Conservation (phyloP, 202 grass and related monocot species). For the Bolboschoenoplectus hybrid region DNA sequence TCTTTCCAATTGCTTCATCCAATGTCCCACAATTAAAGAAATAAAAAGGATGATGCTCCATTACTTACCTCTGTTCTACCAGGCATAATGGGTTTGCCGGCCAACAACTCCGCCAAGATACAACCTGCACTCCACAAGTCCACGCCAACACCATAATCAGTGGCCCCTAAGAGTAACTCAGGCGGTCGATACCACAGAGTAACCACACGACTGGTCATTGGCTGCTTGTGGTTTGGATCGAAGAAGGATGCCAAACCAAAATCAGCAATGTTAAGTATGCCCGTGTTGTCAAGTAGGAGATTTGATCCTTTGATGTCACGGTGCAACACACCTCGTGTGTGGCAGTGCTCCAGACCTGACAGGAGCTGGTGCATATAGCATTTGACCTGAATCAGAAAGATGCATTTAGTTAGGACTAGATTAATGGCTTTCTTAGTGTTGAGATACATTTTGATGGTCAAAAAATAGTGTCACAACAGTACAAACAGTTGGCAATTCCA, state of each 20-base stretch:
- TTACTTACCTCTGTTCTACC: slow-evolving; percentile 80
- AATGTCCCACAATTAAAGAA: not conserved
- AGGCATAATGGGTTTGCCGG: slow-evolving; percentile 91
- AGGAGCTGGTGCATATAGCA: slow-evolving; percentile 82
- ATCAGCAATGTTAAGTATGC: slow-evolving; percentile 80
- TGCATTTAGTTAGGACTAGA: not conserved
- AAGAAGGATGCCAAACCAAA: slow-evolving; percentile 80
- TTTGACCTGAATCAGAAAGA: slow-evolving; percentile 57
- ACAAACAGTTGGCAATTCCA: slow-evolving; percentile 12
- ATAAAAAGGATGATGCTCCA: not conserved
- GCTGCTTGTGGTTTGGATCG: slow-evolving; percentile 77
- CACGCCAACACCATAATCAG: slow-evolving; percentile 73
- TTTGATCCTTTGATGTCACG: slow-evolving; percentile 92
- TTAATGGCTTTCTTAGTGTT: not conserved
- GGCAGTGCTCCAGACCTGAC: slow-evolving; percentile 80
- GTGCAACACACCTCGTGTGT: slow-evolving; percentile 67
- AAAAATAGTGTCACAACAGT: not conserved
- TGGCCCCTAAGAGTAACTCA: slow-evolving; percentile 76
- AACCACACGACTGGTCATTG: slow-evolving; percentile 85
- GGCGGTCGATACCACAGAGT: slow-evolving; percentile 87
- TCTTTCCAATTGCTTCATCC: slow-evolving; percentile 8
- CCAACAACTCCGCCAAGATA: slow-evolving; percentile 82
- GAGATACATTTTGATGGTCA: not conserved
- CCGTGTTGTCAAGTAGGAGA: slow-evolving; percentile 73
- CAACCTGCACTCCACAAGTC: slow-evolving; percentile 93